Evolutionary conservation across 2,329 filamentous ascomycete genomes (phyloP).

Genomic region (Dothideomycetidae sp.): DNA sequence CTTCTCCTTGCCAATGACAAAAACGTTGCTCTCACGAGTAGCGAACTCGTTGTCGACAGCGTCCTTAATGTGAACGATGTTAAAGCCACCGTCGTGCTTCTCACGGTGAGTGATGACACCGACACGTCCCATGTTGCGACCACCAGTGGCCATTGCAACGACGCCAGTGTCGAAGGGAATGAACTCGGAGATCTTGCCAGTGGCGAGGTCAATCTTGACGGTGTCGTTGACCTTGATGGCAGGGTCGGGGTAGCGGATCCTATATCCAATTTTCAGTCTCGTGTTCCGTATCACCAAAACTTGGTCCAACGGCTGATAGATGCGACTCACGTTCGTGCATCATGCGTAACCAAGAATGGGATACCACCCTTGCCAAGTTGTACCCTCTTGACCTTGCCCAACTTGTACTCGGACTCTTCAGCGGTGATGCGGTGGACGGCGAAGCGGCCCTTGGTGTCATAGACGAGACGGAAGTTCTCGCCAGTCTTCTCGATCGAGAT

Average conservation of each 20-base stretch:
- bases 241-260: conserved; percentile 98
- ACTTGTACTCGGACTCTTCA: conserved; percentile 99
- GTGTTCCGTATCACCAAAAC: conserved; percentile 58
- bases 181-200: conserved; percentile 90
- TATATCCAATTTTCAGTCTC: conserved; percentile 33
- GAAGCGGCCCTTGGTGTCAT: conserved; percentile 99
- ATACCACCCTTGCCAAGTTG: conserved; percentile 99
- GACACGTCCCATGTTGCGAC: conserved; percentile 99
- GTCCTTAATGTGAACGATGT: conserved; percentile 99
- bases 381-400: conserved; percentile 99
- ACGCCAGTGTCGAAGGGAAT: conserved; percentile 98
- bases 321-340: conserved; percentile 99
- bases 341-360: conserved; percentile 99
- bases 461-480: conserved; percentile 99
- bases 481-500: conserved; percentile 98
- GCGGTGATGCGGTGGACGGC: conserved; percentile 98
- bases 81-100: conserved; percentile 99
- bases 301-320: conserved; percentile 99
- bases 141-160: conserved; percentile 97
- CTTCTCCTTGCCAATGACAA: conserved; percentile 97
- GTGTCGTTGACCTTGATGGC: conserved; percentile 99
- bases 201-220: conserved; percentile 94
- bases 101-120: conserved; percentile 99
- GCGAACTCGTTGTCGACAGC: conserved; percentile 99
- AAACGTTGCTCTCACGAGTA: conserved; percentile 98